Base-by-base conservation (phyloP, 768 basidiomycete genomes). In the Fomitopsis serialis region DNA sequence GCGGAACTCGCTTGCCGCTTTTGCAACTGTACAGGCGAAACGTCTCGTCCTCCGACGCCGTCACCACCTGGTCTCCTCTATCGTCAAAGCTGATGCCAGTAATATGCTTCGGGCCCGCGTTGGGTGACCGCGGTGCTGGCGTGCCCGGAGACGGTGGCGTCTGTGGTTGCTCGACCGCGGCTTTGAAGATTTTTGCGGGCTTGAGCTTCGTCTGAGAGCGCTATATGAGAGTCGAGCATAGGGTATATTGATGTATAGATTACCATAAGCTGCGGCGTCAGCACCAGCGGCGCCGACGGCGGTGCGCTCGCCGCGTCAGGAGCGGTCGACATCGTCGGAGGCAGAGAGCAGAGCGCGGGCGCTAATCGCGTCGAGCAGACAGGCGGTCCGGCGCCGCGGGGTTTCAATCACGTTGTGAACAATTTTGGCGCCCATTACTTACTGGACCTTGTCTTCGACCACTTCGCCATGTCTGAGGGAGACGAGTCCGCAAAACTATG, bases 1-100 rank as follows among this genome's bases (percentile, higher is more conserved):
- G 63, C 60, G 35, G 55, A 63, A 89, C 96, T 88, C 79, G 85
- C 96, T 90, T 95, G 75, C 96, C 97, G 58, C 79, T 82, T 78
- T 87, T 89, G 65, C 86, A 91, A 66, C 79, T 93, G 66, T 92
- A 98, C 57, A 97, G 63, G 42, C 90, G 78, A 70, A 98, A 94
- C 0, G 84, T 85, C 72, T 98, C 96, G 65, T 98, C 97, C 67
- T 97, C 92, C 17, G 78, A 87, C 0, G 91, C 88, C 9, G 93
- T 96, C 47, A 98, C 76, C 42, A 96, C 69, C 54, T 80, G 79
- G 60, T 94, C 91, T 1, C 97, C 97, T 65, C 82, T 75, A 66
- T 96, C 92, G 65, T 98, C 96, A 64, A 98, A 98, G 34, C 80
- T 78, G 49, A 98, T 81, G 13, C 91, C 89, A 1, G 92, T 96